Base-by-base conservation (phyloP, 139 green algal species). In the Asterochloris sp. region DNA sequence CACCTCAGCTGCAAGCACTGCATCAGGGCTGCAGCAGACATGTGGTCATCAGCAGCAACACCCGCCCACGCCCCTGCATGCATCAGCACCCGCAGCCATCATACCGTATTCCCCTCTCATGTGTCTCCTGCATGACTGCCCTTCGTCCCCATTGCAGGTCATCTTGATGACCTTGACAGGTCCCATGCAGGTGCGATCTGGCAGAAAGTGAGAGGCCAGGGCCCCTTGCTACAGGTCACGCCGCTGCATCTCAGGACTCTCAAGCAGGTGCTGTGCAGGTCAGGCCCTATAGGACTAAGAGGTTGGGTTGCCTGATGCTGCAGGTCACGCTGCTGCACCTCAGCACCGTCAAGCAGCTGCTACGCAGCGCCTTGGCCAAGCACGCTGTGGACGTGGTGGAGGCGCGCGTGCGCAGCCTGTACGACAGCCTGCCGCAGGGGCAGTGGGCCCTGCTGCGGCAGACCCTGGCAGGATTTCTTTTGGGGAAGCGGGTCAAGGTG, bases 401-500 rank as follows among this genome's bases (percentile, higher is more conserved):
- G 19, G 73, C 62, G 21, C 63, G 62, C 26, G 71, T 80, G 29
- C 73, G 29, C 0, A 63, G 64, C 2, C 68, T 82, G 13, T 91
- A 91, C 54, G 79, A 74, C 24, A 73, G 27, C 38, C 76, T 93
- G 73, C 74, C 28, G 26, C n/a, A 79, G 17, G 89, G 89, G 15
- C 77, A 89, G 83, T 86, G 88, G 85, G 69, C 87, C 69, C 79
- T 89, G 54, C n/a, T 94, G 64, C 82, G 91, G 0, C 85, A 90
- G 69, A 89, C 85, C 11, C 87, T 87, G 28, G 61, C 28, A 63
- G 83, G 89, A 23, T 93, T 91, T 85, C 90, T 95, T 74, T 86
- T 91, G 76, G 84, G 88, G 81, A 90, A 89, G 76, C 81, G 89
- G 0, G 84, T 95, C 67, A 94, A 93, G 88, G 85, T 85, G 60